Base-by-base conservation (phyloP, 169 alveolate species). In the Cardiosporidium cionae region DNA sequence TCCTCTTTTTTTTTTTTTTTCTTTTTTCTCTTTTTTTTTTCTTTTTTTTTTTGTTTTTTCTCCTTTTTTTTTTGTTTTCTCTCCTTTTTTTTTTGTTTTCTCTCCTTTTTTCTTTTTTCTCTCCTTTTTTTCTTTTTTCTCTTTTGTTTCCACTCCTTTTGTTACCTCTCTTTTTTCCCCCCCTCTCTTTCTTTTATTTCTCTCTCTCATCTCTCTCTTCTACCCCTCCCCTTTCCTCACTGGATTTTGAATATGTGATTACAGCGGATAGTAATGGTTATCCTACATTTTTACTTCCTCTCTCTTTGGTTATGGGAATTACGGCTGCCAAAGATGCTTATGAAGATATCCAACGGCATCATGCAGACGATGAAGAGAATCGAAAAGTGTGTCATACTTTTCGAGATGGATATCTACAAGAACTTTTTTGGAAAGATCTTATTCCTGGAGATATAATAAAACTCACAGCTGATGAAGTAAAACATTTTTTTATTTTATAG, bases 401-500 rank as follows among this genome's bases (percentile, higher is more conserved):
- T 62, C 35, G 66, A 68, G 67, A 67, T 31, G 80, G 81, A 6
- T 53, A 33, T 2, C 28, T 36, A 31, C 23, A 29, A 5, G 86
- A 78, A 52, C 85, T 72, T 62, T 82, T 68, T 54, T 92, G 96
- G 95, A 87, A 90, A 16, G 84, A 89, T 65, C 72, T 94, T 7
- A 81, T 85, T 64, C 96, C 93, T 63, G 99, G 99, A 1, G 96
- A 94, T 74, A 83, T 95, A 16, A 91, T 96, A 7, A 89, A 87
- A 77, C 91, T 94, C 52, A 64, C 83, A 54, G 76, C 93, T 54
- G 93, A 92, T 29, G 79, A 79, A 36, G 69, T 70, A 76, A 22
- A 52, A n/a, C 35, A n/a, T 63, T n/a, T 44, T 44, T 44, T n/a
- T 44, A 9, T 31, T 16, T 31, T 63, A 9, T 16, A 9, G 9